Conservation (phyloP, 331 rosid species). For the Pyrus hybrid region DNA sequence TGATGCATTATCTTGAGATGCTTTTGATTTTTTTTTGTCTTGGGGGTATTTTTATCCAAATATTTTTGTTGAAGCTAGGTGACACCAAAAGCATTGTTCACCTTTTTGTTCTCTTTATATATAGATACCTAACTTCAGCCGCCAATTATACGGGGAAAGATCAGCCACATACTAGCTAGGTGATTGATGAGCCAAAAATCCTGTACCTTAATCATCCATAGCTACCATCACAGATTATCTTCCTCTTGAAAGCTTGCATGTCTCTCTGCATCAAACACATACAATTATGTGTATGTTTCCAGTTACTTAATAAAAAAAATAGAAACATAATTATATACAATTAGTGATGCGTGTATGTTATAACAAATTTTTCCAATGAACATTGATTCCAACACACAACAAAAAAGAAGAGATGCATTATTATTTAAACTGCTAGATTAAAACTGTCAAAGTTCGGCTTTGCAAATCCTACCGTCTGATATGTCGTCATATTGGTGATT, state of each 20-base stretch:
- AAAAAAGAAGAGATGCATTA: too few relatives aligned
- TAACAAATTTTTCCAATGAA: neutral
- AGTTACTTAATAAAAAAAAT: neutral
- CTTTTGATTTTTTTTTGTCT: too few relatives aligned
- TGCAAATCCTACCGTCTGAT: too few relatives aligned
- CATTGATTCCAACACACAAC: neutral
- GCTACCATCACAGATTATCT: neutral
- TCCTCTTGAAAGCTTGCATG: neutral
- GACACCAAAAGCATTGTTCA: too few relatives aligned
- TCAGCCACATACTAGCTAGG: neutral
- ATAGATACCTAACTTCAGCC: neutral
- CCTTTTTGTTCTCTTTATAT: too few relatives aligned
- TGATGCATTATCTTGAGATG: too few relatives aligned
- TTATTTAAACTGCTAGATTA: too few relatives aligned
- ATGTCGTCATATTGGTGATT: accelerated
- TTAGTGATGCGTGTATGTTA: neutral
- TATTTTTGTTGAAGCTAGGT: too few relatives aligned
- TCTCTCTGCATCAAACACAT: neutral
- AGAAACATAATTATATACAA: too few relatives aligned
- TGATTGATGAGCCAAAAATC: neutral
- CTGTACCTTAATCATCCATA: neutral
- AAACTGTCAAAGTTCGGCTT: neutral
- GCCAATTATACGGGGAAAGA: neutral
- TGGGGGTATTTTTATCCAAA: too few relatives aligned
- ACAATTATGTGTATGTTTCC: neutral